A percentile compares a stretch with the other conserved stretches of the same genome.
Conservation (phyloP, 192 early-diverging fungal genomes). For the Coemansia sp. region DNA sequence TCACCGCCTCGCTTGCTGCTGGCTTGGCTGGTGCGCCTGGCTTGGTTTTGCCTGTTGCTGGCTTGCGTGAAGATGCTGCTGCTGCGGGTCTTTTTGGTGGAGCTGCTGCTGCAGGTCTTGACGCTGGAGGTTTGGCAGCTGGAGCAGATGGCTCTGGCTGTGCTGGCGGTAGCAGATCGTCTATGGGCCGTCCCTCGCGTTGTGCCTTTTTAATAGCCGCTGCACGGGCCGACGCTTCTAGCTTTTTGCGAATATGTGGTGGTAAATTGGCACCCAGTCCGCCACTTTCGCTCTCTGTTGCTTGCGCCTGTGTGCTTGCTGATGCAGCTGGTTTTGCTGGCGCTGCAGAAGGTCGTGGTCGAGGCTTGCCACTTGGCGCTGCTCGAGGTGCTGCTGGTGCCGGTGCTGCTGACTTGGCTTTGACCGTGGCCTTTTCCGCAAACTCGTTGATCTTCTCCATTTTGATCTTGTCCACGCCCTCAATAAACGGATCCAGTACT, state of each 20-base stretch:
- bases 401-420: constrained; percentile 58
- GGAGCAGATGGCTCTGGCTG: constrained; percentile 13
- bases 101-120: constrained; percentile 20
- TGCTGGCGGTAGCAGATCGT: constrained; percentile 25
- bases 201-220: constrained; percentile 51
- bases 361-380: constrained; percentile 12
- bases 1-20: constrained; percentile 60
- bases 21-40: constrained; percentile 19
- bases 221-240: constrained; percentile 51
- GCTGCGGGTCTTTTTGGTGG: constrained; percentile 13
- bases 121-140: background rate
- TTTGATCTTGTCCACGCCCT: constrained; percentile 86
- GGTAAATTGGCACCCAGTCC: constrained; percentile 47
- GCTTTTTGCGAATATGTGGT: constrained; percentile 50
- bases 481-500: constrained; percentile 67
- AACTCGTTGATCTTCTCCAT: constrained; percentile 83
- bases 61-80: constrained; percentile 29
- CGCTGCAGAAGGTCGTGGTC: constrained; percentile 22
- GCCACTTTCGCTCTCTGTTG: background rate
- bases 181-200: constrained; percentile 39
- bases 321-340: background rate
- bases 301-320: background rate
- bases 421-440: constrained; percentile 82
- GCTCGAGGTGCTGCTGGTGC: constrained; percentile 28
- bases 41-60: constrained; percentile 29